These are phyloP conservation scores for Ilex paraguariensis DNA, from an alignment of 305 asterid genomes.

Conservation along the genomic window DNA sequence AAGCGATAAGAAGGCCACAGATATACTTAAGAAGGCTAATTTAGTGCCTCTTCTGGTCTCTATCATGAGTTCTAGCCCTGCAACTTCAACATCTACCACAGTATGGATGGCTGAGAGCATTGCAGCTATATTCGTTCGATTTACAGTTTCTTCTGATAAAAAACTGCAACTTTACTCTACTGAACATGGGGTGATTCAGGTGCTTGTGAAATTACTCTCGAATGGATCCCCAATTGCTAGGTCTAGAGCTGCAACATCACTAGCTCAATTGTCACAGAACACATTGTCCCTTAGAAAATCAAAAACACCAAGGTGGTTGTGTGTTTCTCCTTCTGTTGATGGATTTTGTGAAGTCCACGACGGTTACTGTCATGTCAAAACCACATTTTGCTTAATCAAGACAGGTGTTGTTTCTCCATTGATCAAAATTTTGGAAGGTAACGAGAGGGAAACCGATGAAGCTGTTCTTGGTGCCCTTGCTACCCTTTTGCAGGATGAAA, in stretches of 20 bases:
- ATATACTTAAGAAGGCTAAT: constrained; percentile 41
- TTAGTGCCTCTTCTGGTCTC: constrained; percentile 46
- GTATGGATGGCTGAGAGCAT: constrained; percentile 43
- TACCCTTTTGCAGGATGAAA: constrained; percentile 59
- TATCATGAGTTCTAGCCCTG: constrained; percentile 16
- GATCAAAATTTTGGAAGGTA: constrained; percentile 41
- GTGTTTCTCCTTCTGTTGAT: constrained; percentile 39
- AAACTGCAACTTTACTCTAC: constrained; percentile 57
- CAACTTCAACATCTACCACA: constrained; percentile 18
- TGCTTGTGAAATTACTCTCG: constrained; percentile 52
- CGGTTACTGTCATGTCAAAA: constrained; percentile 45
- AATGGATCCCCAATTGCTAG: constrained; percentile 41
- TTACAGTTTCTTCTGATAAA: constrained; percentile 56
- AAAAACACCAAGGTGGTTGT: constrained; percentile 55
- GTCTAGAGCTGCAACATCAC: constrained; percentile 53
- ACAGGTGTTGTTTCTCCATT: constrained; percentile 50
- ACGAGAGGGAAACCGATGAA: constrained; percentile 57
- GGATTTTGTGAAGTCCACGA: constrained; percentile 56
- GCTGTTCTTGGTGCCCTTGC: constrained; percentile 52
- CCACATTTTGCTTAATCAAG: constrained; percentile 64
- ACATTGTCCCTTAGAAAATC: constrained; percentile 39
- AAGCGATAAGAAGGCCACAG: constrained; percentile 51
- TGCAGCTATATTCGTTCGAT: constrained; percentile 51
- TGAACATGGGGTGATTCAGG: constrained; percentile 45
- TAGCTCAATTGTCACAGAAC: constrained; percentile 66